Conservation (phyloP, 352 stramenopile species). For the Phytophthora ohioensis region DNA sequence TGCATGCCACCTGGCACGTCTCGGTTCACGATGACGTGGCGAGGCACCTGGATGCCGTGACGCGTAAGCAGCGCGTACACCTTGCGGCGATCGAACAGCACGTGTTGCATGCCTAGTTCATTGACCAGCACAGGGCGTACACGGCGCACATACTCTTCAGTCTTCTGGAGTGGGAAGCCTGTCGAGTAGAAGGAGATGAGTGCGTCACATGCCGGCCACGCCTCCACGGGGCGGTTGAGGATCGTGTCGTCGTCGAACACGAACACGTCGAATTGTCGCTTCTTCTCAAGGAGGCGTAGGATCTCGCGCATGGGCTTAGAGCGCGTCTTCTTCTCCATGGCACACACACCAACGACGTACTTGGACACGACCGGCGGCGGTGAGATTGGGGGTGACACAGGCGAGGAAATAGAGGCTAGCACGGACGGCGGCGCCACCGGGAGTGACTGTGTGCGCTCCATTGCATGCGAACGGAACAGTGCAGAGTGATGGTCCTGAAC, state of each 20-base stretch:
- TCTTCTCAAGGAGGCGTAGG: constrained; percentile 91
- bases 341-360: constrained; percentile 96
- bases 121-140: constrained; percentile 97
- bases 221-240: constrained; percentile 94
- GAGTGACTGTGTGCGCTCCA: constrained; percentile 45
- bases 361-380: constrained; percentile 46
- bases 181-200: constrained; percentile 99
- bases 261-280: constrained; percentile 96
- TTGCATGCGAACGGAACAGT: constrained; percentile 12
- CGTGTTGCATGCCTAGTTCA: constrained; percentile 97
- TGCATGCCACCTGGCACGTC: constrained; percentile 83
- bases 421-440: constrained; percentile 19
- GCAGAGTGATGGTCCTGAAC: constrained; percentile 33
- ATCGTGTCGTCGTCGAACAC: constrained; percentile 99
- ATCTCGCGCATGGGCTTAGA: constrained; percentile 99
- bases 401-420: constrained; percentile 13
- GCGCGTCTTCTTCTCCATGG: constrained; percentile 99
- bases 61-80: constrained; percentile 97
- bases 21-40: constrained; percentile 95
- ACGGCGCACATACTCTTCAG: constrained; percentile 96
- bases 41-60: constrained; percentile 96
- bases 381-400: constrained; percentile 25
- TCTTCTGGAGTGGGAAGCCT: constrained; percentile 98
- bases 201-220: constrained; percentile 96
- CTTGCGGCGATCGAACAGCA: constrained; percentile 95